phyloP scores from a whole-genome alignment of 1,139 yeast genomes.

The Hyphopichia wangnamkhiaoensis region DNA sequence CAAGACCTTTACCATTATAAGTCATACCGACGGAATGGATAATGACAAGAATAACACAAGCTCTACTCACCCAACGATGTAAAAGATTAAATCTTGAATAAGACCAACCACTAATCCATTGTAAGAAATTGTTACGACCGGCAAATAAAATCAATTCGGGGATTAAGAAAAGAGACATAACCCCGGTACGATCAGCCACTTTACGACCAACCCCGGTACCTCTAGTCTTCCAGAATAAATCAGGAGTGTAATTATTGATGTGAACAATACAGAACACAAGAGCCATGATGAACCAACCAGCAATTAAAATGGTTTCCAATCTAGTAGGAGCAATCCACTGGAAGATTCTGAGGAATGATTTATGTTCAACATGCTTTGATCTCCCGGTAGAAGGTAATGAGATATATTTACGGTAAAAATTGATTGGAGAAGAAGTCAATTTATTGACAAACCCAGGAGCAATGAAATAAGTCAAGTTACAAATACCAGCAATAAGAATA shows the following conservation, averaged over 20 bases:
- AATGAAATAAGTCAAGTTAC: conserved; percentile 33
- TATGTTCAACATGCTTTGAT: conserved; percentile 42
- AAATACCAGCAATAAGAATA: conserved; percentile 44
- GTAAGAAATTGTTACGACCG: conserved; percentile 68
- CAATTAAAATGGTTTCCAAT: conserved; percentile 53
- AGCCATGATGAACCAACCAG: conserved; percentile 50
- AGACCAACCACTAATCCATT: conserved; percentile 67
- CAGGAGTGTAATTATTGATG: conserved; percentile 39
- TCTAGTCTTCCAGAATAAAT: conserved; percentile 28
- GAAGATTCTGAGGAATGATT: conserved; percentile 27
- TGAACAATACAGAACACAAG: conserved; percentile 46
- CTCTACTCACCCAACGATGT: conserved; percentile 69
- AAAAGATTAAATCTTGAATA: conserved; percentile 59
- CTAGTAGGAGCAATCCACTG: conserved; percentile 60
- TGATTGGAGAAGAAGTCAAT: conserved; percentile 33
- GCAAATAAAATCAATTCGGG: conserved; percentile 59
- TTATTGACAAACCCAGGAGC: conserved; percentile 35
- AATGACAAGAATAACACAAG: conserved; percentile 39
- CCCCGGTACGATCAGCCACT: conserved; percentile 63
- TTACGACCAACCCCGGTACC: conserved; percentile 51
- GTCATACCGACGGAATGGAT: conserved; percentile 57
- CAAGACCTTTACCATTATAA: conserved; percentile 32
- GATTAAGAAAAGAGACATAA: conserved; percentile 45
- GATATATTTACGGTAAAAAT: conserved; percentile 41
- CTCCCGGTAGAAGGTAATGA: conserved; percentile 51